phyloP scores from a whole-genome alignment of 2,329 filamentous ascomycete genomes.

The Ophiostoma ips region DNA sequence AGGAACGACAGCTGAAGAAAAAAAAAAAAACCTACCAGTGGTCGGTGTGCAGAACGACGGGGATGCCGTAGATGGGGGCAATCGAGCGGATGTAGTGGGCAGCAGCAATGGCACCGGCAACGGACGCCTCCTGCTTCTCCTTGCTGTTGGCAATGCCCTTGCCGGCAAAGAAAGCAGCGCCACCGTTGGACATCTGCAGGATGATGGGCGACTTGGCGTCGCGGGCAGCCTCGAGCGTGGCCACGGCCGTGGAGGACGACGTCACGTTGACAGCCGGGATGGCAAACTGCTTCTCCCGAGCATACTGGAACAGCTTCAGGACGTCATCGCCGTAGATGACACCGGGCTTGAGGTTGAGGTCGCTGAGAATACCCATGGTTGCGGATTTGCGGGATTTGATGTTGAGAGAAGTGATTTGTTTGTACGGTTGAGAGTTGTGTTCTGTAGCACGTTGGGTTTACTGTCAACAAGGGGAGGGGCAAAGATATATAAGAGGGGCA shows the following conservation, averaged over 20 bases:
- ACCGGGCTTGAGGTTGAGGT: constrained; percentile 37
- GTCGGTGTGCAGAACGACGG: constrained; percentile 90
- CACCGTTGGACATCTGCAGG: constrained; percentile 86
- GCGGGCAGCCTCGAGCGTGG: constrained; percentile 78
- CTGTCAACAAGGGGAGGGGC: constrained; percentile 7
- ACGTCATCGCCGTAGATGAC: constrained; percentile 43
- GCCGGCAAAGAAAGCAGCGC: constrained; percentile 83
- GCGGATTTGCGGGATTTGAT: background rate
- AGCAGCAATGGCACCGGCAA: constrained; percentile 74
- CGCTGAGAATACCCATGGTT: constrained; percentile 22
- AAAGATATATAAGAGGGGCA: constrained; percentile 8
- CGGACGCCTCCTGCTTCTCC: constrained; percentile 82
- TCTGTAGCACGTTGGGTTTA: constrained; percentile 1
- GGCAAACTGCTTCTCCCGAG: constrained; percentile 74
- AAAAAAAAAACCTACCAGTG: constrained; percentile 32
- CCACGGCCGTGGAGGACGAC: constrained; percentile 53
- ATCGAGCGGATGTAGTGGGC: constrained; percentile 88
- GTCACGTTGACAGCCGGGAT: constrained; percentile 91
- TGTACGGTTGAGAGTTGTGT: background rate
- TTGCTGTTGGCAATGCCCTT: constrained; percentile 72
- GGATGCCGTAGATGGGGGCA: constrained; percentile 75
- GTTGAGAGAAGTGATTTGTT: background rate
- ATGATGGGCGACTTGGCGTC: constrained; percentile 86
- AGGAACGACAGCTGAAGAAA: background rate
- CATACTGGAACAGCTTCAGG: constrained; percentile 69